Evolutionary conservation across 345 rosid genomes (phyloP), one percentile per base, ranked within the genome.

Genomic region (Cardiospermum halicacabum): DNA sequence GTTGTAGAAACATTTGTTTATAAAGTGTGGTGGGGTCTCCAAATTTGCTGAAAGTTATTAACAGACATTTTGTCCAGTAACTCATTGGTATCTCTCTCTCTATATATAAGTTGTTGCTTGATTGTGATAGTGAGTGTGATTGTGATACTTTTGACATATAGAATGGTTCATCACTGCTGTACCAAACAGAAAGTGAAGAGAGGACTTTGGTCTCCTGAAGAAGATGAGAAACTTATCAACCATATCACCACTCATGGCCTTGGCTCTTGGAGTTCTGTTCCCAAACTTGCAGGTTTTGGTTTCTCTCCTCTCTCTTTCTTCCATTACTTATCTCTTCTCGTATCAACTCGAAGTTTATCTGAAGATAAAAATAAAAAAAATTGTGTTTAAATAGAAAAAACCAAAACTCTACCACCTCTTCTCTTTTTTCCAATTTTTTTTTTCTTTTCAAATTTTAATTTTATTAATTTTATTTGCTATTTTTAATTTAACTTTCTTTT

Each of bases 171-270:
- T 66, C 78, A 81, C 54, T 84, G 86, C 73, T 84, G 89, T 77
- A 76, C 70, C 70, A 80, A 80, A 65, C 86, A 80, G 81, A 84
- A 81, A 66, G 89, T 84, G 30, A 84, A 81, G 81, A 84, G 84
- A 72, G 89, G 89, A 21, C 19, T 84, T 11, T 84, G 86, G 86
- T 81, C 86, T 69, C 89, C 84, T n/a, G 86, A 84, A 58, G 86
- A 84, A 77, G 89, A 81, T 60, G 86, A 84, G 75, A 84, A 74
- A 69, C 86, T 84, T 8, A 40, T 74, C 66, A 69, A 42, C 53
- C 65, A 65, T 58, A 72, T 84, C 34, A 70, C 81, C 56, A 75
- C 69, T 31, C 80, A 80, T 61, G 89, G 81, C 39, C 84, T 79
- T 65, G 75, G 78, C 54, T 79, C 84, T 47, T 84, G 89, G 86